These are phyloP conservation scores for Rutstroemia sydowiana DNA, from an alignment of 2,329 filamentous ascomycete genomes.

Conservation along the genomic window DNA sequence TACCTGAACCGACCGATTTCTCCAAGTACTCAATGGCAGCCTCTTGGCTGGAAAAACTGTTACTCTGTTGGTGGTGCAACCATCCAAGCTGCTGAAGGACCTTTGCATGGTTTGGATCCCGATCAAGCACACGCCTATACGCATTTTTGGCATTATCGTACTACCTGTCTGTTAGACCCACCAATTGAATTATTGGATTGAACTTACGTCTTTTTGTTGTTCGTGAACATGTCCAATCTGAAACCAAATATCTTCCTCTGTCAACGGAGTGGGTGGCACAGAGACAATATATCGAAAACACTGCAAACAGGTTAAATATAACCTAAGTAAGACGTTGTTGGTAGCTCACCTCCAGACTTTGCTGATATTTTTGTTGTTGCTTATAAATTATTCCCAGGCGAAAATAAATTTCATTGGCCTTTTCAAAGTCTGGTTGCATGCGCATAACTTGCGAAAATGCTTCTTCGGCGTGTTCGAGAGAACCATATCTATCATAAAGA, in stretches of 20 bases:
- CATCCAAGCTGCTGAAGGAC: constrained; percentile 96
- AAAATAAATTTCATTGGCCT: constrained; percentile 99
- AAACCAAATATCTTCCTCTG: constrained; percentile 99
- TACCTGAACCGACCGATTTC: constrained; percentile 89
- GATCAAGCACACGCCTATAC: constrained; percentile 86
- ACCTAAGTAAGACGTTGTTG: constrained; percentile 8
- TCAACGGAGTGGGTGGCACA: constrained; percentile 84
- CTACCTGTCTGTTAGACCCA: constrained; percentile 41
- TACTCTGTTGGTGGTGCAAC: constrained; percentile 95
- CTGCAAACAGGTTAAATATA: constrained; percentile 38
- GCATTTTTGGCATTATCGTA: constrained; percentile 90
- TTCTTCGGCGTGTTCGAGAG: constrained; percentile 93
- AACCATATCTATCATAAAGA: constrained; percentile 92
- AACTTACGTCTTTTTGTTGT: constrained; percentile 91
- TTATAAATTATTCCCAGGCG: constrained; percentile 99
- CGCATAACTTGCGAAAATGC: constrained; percentile 98
- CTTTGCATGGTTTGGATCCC: constrained; percentile 94
- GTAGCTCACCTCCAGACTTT: constrained; percentile 75
- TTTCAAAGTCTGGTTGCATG: constrained; percentile 96
- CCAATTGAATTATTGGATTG: neutral
- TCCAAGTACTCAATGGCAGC: constrained; percentile 95
- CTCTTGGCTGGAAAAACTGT: constrained; percentile 84
- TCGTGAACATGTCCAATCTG: constrained; percentile 98
- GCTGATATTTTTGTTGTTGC: constrained; percentile 86
- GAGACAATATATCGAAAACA: constrained; percentile 98